Base-by-base conservation (phyloP, 345 rosid genomes). In the Eucalyptus globulus region DNA sequence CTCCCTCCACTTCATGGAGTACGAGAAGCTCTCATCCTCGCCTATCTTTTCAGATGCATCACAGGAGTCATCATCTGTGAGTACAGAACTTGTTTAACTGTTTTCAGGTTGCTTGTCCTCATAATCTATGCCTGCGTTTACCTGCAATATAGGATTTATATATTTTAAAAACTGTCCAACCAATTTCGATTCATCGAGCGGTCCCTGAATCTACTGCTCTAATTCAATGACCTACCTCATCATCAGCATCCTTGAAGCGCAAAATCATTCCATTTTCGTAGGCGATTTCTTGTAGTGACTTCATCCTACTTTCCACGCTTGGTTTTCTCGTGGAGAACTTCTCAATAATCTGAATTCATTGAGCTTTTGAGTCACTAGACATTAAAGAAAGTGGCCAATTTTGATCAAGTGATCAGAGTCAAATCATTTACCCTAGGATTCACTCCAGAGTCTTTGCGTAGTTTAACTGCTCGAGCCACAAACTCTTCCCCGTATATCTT, bases 401-500 rank as follows among this genome's bases (percentile, higher is more conserved):
- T 69, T 29, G 37, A 31, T 26, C 54, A 40, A 40, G 76, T 21
- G 43, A 29, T 65, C 49, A 37, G 58, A 21, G 31, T 22, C 45
- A 60, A 31, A 34, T 58, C 40, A 69, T 11, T 37, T 88, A 94
- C 97, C 96, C 86, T 91, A 5, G 94, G 92, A 88, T 91, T 91
- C 17, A 95, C 96, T 15, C 92, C 91, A 72, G 90, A 91, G 45
- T 87, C 90, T 90, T 90, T 93, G 26, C 91, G 92, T 27, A 92
- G 54, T 80, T 94, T 94, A 17, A 94, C 86, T 9, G 93, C 94
- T 54, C 83, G 91, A 90, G 90, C 89, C 80, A 89, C 91, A 34
- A 94, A 90, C 29, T 94, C 95, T 67, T 87, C 88, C 86, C 95
- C 95, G 34, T 90, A 94, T 60, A 69, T 89, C 9, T 90, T 80